Conservation (phyloP, 495 filamentous ascomycete species). For the Trichodelitschia bisporula region DNA sequence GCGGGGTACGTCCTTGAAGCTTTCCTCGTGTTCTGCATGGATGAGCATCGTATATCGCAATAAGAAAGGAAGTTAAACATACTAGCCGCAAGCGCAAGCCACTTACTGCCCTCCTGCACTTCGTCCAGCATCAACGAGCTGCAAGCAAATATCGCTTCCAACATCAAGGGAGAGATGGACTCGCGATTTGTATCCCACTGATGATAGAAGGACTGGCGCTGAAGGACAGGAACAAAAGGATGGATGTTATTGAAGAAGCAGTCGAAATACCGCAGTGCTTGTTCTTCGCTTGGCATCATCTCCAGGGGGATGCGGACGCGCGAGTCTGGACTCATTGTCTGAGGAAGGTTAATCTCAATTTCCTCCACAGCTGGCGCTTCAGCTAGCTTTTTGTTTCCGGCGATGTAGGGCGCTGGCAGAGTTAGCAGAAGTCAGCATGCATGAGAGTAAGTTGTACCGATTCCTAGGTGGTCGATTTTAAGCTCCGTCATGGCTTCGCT, state of each 20-base stretch:
- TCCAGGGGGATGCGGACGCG: conserved; percentile 79
- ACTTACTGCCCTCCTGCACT: conserved; percentile 65
- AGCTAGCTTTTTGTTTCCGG: conserved; percentile 35
- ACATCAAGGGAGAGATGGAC: conserved; percentile 70
- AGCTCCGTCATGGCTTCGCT: conserved; percentile 71
- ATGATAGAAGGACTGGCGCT: conserved; percentile 60
- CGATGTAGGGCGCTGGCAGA: conserved; percentile 57
- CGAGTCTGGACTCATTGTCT: conserved; percentile 36
- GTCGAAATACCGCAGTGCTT: conserved; percentile 65
- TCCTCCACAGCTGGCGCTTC: conserved; percentile 56
- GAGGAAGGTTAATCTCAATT: conserved; percentile 26
- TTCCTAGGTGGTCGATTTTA: conserved; percentile 68
- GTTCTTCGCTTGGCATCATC: conserved; percentile 76
- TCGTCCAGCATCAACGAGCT: conserved; percentile 63
- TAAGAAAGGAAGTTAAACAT: conserved; percentile 14
- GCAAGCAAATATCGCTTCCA: conserved; percentile 94
- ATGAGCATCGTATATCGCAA: conserved; percentile 5
- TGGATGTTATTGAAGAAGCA: conserved; percentile 86
- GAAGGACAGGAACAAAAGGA: conserved; percentile 86
- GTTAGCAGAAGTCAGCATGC: conserved; percentile 7
- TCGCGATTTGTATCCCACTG: conserved; percentile 77
- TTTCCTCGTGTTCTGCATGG: conserved; percentile 60
- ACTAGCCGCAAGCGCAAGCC: conserved; percentile 86
- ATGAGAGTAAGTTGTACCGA: conserved; percentile 32
- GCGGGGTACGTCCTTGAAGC: conserved; percentile 84